Evolutionary conservation across 129 eudicot species (phyloP).

Genomic region (Lonicera japonica): DNA sequence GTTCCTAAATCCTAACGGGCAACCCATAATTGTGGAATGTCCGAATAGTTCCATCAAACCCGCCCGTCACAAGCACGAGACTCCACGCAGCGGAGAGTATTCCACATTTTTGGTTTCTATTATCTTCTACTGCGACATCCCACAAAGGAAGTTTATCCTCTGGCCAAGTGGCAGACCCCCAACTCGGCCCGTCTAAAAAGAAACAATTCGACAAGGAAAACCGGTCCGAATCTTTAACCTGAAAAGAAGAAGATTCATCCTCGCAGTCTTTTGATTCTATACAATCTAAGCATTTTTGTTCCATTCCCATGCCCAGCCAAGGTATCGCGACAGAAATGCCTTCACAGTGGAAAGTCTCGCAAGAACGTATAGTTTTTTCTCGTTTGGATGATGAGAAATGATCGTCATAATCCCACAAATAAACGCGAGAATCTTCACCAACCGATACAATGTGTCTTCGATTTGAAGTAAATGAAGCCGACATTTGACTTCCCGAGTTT

Average conservation of each 20-base stretch:
- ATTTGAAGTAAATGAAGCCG: constrained; percentile 66
- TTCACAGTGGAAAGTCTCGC: constrained; percentile 50
- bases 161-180: constrained; percentile 61
- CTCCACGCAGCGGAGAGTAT: constrained; percentile 57
- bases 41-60: constrained; percentile 62
- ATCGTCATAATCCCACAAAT: constrained; percentile 56
- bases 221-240: constrained; percentile 18
- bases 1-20: constrained; percentile 39
- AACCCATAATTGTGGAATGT: constrained; percentile 72
- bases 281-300: constrained; percentile 7
- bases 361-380: constrained; percentile 40
- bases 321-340: constrained; percentile 58
- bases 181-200: constrained; percentile 44
- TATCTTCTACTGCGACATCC: constrained; percentile 23
- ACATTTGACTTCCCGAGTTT: constrained; percentile 64
- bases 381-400: constrained; percentile 29
- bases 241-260: constrained; percentile 1
- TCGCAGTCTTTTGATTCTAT: constrained; percentile 23
- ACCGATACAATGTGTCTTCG: constrained; percentile 76
- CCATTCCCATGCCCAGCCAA: constrained; percentile 46
- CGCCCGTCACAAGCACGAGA: constrained; percentile 62
- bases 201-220: constrained; percentile 48
- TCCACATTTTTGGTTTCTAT: constrained; percentile 17
- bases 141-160: constrained; percentile 55
- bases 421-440: constrained; percentile 66